Percentiles rank a stretch among this genome's conserved stretches.
Evolutionary conservation across 1,284 basidiomycete species (phyloP).

Genomic region (Paramarasmius palmivorus): DNA sequence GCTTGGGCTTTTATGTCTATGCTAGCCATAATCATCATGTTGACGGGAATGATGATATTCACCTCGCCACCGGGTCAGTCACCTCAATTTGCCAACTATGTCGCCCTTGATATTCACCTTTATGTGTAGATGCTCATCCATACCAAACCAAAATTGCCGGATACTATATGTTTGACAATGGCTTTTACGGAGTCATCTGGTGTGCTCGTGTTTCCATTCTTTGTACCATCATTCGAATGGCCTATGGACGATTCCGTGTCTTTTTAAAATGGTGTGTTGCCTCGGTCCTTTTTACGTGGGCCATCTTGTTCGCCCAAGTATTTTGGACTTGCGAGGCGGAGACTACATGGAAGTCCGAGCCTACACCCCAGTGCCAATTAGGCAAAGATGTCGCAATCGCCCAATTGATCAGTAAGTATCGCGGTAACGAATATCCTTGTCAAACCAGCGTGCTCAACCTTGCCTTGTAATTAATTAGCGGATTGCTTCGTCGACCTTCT

Average conservation of each 20-base stretch:
- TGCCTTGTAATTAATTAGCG: no score
- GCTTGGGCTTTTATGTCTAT: neutral
- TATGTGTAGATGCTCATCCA: neutral
- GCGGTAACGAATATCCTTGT: neutral
- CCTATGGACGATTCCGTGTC: neutral
- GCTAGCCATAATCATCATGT: neutral
- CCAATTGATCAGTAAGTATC: slow-evolving; percentile 2
- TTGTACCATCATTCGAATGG: neutral
- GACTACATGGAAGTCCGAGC: neutral
- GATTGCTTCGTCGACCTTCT: slow-evolving; percentile 4
- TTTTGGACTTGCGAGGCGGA: slow-evolving; percentile 1
- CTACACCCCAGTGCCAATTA: neutral
- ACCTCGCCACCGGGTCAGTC: neutral
- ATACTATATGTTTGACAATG: slow-evolving; percentile 4
- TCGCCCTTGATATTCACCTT: no score
- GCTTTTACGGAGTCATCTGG: slow-evolving; percentile 5
- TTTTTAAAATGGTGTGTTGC: neutral
- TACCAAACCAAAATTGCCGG: neutral
- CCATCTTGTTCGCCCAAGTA: neutral
- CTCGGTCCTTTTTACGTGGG: neutral
- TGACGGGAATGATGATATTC: slow-evolving; percentile 3
- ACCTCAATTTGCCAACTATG: no score
- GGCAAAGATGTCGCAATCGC: neutral
- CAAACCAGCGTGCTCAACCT: no score
- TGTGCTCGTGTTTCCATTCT: neutral